phyloP scores from a whole-genome alignment of 805 yeast genomes.

The Kazachstania africana region DNA sequence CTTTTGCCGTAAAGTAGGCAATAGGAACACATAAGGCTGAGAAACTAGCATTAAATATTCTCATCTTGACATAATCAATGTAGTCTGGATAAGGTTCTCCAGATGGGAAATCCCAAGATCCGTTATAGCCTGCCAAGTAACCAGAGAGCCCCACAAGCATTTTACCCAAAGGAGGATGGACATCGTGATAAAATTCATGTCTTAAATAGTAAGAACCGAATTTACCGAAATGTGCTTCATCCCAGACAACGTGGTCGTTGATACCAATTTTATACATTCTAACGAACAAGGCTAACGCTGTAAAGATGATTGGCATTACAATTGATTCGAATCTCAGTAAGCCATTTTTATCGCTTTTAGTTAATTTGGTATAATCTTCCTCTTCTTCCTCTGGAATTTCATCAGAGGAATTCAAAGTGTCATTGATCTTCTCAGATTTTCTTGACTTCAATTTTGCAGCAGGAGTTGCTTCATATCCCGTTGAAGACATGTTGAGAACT shows the following conservation, averaged over 20 bases:
- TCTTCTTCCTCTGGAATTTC: background rate
- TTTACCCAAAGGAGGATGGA: conserved; percentile 80
- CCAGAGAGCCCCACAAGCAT: conserved; percentile 72
- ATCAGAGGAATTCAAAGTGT: background rate
- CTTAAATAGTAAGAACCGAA: conserved; percentile 72
- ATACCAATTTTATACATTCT: conserved; percentile 49
- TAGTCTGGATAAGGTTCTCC: conserved; percentile 55
- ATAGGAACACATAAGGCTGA: conserved; percentile 57
- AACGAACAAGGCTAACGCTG: conserved; percentile 37
- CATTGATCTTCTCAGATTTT: background rate
- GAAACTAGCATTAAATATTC: conserved; percentile 59
- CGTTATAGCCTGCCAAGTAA: conserved; percentile 64
- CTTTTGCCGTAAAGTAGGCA: conserved; percentile 58
- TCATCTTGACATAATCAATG: conserved; percentile 51
- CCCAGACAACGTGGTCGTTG: conserved; percentile 64
- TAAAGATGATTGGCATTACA: conserved; percentile 34
- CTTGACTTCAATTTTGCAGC: conserved; percentile 3
- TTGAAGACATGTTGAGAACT: conserved; percentile 5
- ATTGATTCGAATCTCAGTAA: conserved; percentile 22
- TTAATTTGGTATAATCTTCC: conserved; percentile 1
- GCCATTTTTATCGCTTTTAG: background rate
- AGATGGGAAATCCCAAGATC: conserved; percentile 63
- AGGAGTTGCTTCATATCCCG: conserved; percentile 4
- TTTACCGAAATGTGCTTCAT: conserved; percentile 84
- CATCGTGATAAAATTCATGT: conserved; percentile 77